Percentiles rank a stretch among this genome's conserved stretches.
These are phyloP conservation scores for Catunica adiposa DNA, from an alignment of 2,329 filamentous ascomycete genomes.

Conservation along the genomic window DNA sequence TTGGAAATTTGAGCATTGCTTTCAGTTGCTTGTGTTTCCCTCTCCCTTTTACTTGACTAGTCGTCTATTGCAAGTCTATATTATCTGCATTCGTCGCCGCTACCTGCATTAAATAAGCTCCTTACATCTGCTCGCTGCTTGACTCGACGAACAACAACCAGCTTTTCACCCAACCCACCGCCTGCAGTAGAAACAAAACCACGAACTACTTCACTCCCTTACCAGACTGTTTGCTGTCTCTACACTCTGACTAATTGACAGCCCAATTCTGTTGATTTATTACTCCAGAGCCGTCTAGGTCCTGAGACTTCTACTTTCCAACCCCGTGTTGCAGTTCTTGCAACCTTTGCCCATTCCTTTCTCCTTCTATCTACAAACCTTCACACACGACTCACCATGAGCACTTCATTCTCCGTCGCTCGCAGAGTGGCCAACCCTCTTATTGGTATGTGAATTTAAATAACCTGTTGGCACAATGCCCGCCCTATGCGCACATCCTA, in stretches of 20 bases:
- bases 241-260: not conserved
- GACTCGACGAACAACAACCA: not conserved
- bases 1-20: not conserved
- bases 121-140: not conserved
- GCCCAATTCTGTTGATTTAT: not conserved
- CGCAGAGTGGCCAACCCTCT: slow-evolving; percentile 12
- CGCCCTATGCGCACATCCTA: not conserved
- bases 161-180: not conserved
- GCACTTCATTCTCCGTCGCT: slow-evolving; percentile 11
- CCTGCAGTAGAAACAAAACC: not conserved
- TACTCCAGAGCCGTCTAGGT: not conserved
- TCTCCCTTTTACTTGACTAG: not conserved
- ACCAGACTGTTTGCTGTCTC: not conserved
- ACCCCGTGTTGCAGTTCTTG: not conserved
- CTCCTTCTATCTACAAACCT: not conserved
- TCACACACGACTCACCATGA: slow-evolving; percentile 10
- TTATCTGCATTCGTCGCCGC: not conserved
- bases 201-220: not conserved
- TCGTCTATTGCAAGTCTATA: not conserved
- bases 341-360: not conserved
- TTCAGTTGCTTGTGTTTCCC: not conserved
- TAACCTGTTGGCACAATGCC: not conserved
- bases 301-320: not conserved
- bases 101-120: not conserved
- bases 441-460: slow-evolving; percentile 7